Conservation (phyloP, 139 green algal species). For the Chlorella vulgaris region DNA sequence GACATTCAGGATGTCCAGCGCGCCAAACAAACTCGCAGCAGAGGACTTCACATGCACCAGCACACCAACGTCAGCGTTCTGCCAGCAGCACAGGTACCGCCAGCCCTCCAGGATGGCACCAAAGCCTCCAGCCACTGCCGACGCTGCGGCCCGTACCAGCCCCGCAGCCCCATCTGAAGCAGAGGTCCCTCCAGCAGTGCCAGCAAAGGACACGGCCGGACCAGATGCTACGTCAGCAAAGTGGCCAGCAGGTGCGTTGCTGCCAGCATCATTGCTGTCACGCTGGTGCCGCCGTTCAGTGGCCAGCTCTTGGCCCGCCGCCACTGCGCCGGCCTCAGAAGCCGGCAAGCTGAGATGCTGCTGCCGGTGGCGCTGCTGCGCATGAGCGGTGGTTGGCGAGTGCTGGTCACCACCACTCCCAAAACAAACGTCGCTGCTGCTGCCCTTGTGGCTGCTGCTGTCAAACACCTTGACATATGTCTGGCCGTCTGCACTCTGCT, state of each 20-base stretch:
- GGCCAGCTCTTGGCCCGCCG: no score
- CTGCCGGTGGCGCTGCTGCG: neutral
- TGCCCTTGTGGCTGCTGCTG: neutral
- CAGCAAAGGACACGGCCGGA: no score
- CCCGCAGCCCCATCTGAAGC: no score
- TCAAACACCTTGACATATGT: neutral
- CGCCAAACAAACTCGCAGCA: constrained; percentile 30
- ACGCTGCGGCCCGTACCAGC: neutral
- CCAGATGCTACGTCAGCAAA: no score
- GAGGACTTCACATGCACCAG: constrained; percentile 36
- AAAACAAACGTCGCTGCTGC: neutral
- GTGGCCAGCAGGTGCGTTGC: neutral
- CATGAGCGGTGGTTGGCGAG: neutral
- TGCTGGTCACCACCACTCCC: neutral
- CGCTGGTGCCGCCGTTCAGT: constrained; percentile 6
- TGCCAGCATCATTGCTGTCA: neutral
- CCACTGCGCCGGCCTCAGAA: no score
- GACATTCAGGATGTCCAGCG: constrained; percentile 44
- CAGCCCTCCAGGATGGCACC: constrained; percentile 3
- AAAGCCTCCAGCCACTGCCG: neutral
- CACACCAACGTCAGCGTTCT: constrained; percentile 32
- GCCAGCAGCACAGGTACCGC: constrained; percentile 11
- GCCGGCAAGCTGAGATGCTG: no score
- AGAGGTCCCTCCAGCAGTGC: no score
- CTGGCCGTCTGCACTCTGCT: neutral